These are phyloP conservation scores for Lactarius sanguifluus DNA, from an alignment of 768 basidiomycete genomes.

Conservation along the genomic window DNA sequence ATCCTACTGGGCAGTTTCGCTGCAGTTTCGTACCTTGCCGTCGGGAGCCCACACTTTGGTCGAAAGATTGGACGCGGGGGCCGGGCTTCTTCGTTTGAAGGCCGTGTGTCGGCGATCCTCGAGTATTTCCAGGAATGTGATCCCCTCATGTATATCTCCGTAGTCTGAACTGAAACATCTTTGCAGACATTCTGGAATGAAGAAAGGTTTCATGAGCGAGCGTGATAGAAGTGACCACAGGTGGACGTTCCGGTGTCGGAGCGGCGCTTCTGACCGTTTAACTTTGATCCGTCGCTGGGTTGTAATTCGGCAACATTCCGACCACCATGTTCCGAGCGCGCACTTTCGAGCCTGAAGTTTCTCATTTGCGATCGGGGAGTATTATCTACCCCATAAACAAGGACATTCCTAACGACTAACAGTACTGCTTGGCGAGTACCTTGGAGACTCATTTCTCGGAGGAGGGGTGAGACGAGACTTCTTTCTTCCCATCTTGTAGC, in stretches of 20 bases:
- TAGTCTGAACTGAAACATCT: not conserved
- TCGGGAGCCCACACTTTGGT: constrained; percentile 15
- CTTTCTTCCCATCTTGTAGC: not conserved
- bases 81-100: not conserved
- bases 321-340: constrained; percentile 25
- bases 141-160: not conserved
- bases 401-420: constrained; percentile 2
- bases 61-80: constrained; percentile 18
- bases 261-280: constrained; percentile 3
- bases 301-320: constrained; percentile 19
- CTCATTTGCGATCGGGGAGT: constrained; percentile 1
- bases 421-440: not conserved
- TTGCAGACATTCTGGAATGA: constrained; percentile 25
- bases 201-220: constrained; percentile 20
- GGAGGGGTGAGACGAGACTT: constrained; percentile 1
- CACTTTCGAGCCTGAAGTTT: constrained; percentile 14
- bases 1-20: constrained; percentile 23
- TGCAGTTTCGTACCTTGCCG: constrained; percentile 21
- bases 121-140: constrained; percentile 24
- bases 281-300: constrained; percentile 23
- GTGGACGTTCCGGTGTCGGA: constrained; percentile 20
- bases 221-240: constrained; percentile 7
- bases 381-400: constrained; percentile 7
- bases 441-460: constrained; percentile 16
- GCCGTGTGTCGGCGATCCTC: constrained; percentile 13